A percentile compares a stretch with the other conserved stretches of the same genome.
phyloP scores from a whole-genome alignment of 495 filamentous ascomycete species.

The Immersiella caudata region DNA sequence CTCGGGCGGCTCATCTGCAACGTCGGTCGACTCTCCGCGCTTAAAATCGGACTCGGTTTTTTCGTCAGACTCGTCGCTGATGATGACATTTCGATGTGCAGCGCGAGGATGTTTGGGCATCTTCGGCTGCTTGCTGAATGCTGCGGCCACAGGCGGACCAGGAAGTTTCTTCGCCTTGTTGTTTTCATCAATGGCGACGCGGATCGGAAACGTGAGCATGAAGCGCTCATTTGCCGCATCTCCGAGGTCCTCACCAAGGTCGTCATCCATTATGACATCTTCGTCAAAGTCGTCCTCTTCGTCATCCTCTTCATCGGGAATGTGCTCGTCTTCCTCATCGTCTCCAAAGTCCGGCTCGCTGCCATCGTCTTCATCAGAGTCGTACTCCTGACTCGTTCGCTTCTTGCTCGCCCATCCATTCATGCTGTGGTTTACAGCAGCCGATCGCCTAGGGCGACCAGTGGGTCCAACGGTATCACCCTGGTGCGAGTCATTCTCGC shows the following conservation, averaged over 20 bases:
- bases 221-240: not conserved
- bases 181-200: conserved; percentile 35
- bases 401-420: conserved; percentile 62
- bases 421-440: conserved; percentile 46
- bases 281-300: conserved; percentile 61
- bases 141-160: conserved; percentile 26
- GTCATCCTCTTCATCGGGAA: conserved; percentile 56
- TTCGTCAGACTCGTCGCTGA: conserved; percentile 36
- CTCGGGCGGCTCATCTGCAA: conserved; percentile 14
- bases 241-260: conserved; percentile 54
- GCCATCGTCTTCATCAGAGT: conserved; percentile 71
- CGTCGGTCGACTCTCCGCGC: conserved; percentile 16
- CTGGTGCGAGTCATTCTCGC: conserved; percentile 32
- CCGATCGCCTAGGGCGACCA: conserved; percentile 43
- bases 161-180: conserved; percentile 33
- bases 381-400: conserved; percentile 67
- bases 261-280: conserved; percentile 58
- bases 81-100: conserved; percentile 34
- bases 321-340: conserved; percentile 60
- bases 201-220: conserved; percentile 64
- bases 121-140: conserved; percentile 12
- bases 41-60: not conserved
- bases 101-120: conserved; percentile 25
- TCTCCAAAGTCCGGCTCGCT: conserved; percentile 63
- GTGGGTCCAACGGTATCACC: conserved; percentile 35